Base-by-base conservation (phyloP, 768 basidiomycete species). In the Mycena vulgaris region DNA sequence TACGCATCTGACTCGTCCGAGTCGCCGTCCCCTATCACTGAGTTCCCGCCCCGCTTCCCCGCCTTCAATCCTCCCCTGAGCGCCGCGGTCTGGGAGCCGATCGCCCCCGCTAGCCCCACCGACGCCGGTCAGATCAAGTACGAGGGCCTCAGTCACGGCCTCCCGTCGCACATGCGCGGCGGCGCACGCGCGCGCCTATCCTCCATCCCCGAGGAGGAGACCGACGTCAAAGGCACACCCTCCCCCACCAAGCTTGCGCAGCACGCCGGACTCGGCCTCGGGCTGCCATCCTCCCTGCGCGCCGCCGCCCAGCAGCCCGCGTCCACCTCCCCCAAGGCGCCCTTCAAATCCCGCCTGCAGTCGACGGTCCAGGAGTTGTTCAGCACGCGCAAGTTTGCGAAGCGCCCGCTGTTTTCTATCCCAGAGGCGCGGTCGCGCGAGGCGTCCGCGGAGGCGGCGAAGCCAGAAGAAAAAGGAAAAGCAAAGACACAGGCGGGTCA, bases 351-450 rank as follows among this genome's bases (percentile, higher is more conserved):
- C 56, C 68, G 68, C 37, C 23, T 70, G 17, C 63, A 60, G 16
- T 60, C 63, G 3, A 60, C 57, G 1, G 23, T 63, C 9, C 68
- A 63, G 48, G 61, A 63, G 55, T 25, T 69, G 16, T 69, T 69
- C 49, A 45, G 25, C 68, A 48, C 63, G 30, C 63, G 58, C 31
- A 52, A 56, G 28, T 63, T 59, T 11, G n/a, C 48, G n/a, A 60
- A 71, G 53, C 70, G 70, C 30, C 1, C 39, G 23, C 35, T 64
- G n/a, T 47, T 39, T 19, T 1, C 49, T 1, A 68, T 61, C 27
- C 58, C 66, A 6, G 71, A 68, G 45, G 58, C 39, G 11, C 67
- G 65, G 2, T 56, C 69, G 25, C 58, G 45, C 33, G 53, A 65
- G 33, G 42, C 35, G 40, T 45, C 59, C 9, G 59, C 59, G 35